These are phyloP conservation scores for Erysimum pusillum DNA, from an alignment of 441 rosid species.

Conservation along the genomic window DNA sequence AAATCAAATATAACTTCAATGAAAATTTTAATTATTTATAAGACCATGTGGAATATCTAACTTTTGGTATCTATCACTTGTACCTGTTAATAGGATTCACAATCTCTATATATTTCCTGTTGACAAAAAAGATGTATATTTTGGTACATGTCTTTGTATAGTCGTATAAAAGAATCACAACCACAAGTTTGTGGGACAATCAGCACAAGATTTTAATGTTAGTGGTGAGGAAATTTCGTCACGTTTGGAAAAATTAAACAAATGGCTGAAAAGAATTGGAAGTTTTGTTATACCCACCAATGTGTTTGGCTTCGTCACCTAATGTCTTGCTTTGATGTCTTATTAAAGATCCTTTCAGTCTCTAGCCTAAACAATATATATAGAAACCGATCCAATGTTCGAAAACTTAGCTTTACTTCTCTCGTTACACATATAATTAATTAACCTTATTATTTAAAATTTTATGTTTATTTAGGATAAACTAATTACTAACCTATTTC, in stretches of 20 bases:
- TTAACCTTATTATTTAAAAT: not conserved
- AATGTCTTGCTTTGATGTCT: conserved; percentile 33
- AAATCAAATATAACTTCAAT: not conserved
- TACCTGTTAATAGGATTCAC: not conserved
- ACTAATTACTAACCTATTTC: conserved; percentile 14
- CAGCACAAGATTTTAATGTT: conserved; percentile 3
- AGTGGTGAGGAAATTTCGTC: conserved; percentile 16
- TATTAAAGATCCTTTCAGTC: conserved; percentile 14
- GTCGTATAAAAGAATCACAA: not conserved
- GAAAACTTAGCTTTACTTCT: not conserved
- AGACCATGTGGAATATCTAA: conserved; percentile 3
- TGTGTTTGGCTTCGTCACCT: conserved; percentile 34
- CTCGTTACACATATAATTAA: not conserved
- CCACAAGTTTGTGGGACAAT: not conserved
- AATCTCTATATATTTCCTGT: not conserved
- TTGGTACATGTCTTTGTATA: conserved; percentile 2
- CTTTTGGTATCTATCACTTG: conserved; percentile 19
- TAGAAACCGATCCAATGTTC: not conserved
- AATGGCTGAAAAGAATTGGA: not conserved
- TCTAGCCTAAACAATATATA: conserved; percentile 10
- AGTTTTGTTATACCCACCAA: conserved; percentile 29
- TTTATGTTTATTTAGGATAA: not conserved
- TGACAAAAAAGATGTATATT: not conserved
- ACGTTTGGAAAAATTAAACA: conserved; percentile 15
- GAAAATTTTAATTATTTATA: not conserved